phyloP scores from a whole-genome alignment of 805 yeast species.

The Wickerhamomyces kurtzmanii region DNA sequence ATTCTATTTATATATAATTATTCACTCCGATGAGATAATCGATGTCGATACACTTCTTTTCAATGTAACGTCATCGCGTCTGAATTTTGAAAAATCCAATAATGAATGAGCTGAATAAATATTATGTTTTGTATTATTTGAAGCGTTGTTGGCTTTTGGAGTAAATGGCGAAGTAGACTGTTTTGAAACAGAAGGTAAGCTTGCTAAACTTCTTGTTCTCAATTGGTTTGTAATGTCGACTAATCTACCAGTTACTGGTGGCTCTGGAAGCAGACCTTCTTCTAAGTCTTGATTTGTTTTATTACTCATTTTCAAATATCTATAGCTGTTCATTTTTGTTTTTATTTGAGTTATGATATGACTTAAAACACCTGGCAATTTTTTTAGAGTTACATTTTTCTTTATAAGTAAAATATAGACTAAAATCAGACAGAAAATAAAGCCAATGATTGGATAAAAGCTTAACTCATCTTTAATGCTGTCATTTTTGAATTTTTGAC shows the following conservation, averaged over 20 bases:
- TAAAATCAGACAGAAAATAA: slow-evolving; percentile 2
- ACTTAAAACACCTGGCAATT: too few relatives aligned
- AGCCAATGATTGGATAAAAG: slow-evolving; percentile 4
- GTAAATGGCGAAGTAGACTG: too few relatives aligned
- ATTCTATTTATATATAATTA: too few relatives aligned
- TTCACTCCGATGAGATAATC: too few relatives aligned
- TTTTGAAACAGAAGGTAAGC: slow-evolving; percentile 7
- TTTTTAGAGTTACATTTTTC: slow-evolving; percentile 5
- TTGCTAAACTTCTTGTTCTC: slow-evolving; percentile 16
- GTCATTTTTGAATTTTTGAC: slow-evolving; percentile 2
- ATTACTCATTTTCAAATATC: slow-evolving; percentile 9
- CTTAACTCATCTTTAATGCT: slow-evolving; percentile 3
- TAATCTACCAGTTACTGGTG: slow-evolving; percentile 6
- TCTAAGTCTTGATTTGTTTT: slow-evolving; percentile 13
- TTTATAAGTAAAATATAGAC: slow-evolving; percentile 6
- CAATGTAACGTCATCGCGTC: slow-evolving; percentile 2
- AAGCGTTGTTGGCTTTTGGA: too few relatives aligned
- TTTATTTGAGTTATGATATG: slow-evolving; percentile 7
- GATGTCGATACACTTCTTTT: slow-evolving; percentile 1
- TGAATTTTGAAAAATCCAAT: slow-evolving; percentile 13
- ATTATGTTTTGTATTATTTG: slow-evolving; percentile 5
- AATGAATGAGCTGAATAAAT: slow-evolving; percentile 8
- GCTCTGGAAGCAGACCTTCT: slow-evolving; percentile 8
- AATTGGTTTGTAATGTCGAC: slow-evolving; percentile 11
- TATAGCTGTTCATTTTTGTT: slow-evolving; percentile 9